Percentiles rank a stretch among this genome's conserved stretches.
These are phyloP conservation scores for Codiaeum variegatum DNA, from an alignment of 441 rosid species.

Conservation along the genomic window DNA sequence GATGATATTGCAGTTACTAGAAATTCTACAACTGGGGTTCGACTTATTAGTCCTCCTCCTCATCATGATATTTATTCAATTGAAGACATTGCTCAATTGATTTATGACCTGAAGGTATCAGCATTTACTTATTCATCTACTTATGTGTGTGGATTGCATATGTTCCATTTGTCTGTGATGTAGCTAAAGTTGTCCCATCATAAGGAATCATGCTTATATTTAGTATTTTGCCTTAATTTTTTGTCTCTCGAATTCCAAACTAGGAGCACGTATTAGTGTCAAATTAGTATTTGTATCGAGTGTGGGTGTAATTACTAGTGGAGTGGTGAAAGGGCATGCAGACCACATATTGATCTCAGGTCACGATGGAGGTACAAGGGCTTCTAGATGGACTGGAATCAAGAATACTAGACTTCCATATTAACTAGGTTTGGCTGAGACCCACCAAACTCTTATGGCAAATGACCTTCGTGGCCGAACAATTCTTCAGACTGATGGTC, in stretches of 20 bases:
- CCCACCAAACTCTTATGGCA: conserved; percentile 98
- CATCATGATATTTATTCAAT: conserved; percentile 99
- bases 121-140: neutral
- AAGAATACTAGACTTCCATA: conserved; percentile 99
- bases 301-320: conserved; percentile 98
- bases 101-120: conserved; percentile 95
- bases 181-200: neutral
- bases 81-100: conserved; percentile 98
- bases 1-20: conserved; percentile 98
- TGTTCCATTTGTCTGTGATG: neutral
- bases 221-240: neutral
- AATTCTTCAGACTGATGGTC: conserved; percentile 98
- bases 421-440: conserved; percentile 99
- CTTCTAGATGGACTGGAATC: conserved; percentile 99
- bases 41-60: conserved; percentile 99
- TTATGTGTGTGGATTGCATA: neutral
- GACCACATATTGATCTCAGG: conserved; percentile 98
- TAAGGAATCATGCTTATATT: neutral
- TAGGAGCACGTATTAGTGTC: conserved; percentile 91
- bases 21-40: conserved; percentile 98
- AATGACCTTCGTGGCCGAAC: conserved; percentile 99
- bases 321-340: conserved; percentile 99
- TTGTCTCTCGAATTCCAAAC: conserved; percentile 78
- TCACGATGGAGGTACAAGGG: conserved; percentile 99
- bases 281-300: conserved; percentile 98